Percentiles rank a stretch among this genome's conserved stretches.
phyloP scores from a whole-genome alignment of 2,329 filamentous ascomycete genomes.

The Alternaria novae-zelandiae region DNA sequence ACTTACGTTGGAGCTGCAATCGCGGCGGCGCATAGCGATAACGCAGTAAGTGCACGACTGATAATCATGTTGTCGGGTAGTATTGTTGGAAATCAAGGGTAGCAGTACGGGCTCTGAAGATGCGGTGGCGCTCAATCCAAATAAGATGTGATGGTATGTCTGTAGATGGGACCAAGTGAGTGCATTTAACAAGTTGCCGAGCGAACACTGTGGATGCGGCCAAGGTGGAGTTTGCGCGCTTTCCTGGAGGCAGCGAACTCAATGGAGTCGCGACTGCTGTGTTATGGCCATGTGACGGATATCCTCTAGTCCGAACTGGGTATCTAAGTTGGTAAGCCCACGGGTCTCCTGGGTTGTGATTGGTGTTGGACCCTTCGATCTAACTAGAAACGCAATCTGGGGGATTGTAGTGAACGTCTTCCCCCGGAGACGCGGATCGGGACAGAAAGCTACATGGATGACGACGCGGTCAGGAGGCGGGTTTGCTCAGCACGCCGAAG shows the following conservation, averaged over 20 bases:
- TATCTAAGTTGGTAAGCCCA: slow-evolving; percentile 13
- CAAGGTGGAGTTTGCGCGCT: neutral
- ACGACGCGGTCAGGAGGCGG: neutral
- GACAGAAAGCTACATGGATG: neutral
- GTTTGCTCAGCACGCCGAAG: neutral
- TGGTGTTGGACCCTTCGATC: slow-evolving; percentile 4
- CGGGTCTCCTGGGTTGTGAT: slow-evolving; percentile 1
- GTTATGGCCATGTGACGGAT: slow-evolving; percentile 1
- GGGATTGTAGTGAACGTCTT: neutral
- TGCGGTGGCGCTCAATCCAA: slow-evolving; percentile 11
- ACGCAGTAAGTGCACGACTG: slow-evolving; percentile 24
- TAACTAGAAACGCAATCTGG: neutral
- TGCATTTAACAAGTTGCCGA: slow-evolving; percentile 3
- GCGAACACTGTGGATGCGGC: slow-evolving; percentile 5
- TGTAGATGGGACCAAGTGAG: slow-evolving; percentile 10
- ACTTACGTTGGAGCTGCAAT: slow-evolving; percentile 44
- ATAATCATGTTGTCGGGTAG: slow-evolving; percentile 34
- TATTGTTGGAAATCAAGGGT: slow-evolving; percentile 13
- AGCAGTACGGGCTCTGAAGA: slow-evolving; percentile 7
- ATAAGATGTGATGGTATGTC: slow-evolving; percentile 12
- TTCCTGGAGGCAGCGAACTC: slow-evolving; percentile 13
- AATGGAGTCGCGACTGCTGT: slow-evolving; percentile 3
- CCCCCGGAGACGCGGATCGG: neutral
- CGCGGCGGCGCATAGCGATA: slow-evolving; percentile 30
- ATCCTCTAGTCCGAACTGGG: slow-evolving; percentile 13